Base-by-base conservation (phyloP, 352 stramenopile genomes). In the Phytophthora constricta region DNA sequence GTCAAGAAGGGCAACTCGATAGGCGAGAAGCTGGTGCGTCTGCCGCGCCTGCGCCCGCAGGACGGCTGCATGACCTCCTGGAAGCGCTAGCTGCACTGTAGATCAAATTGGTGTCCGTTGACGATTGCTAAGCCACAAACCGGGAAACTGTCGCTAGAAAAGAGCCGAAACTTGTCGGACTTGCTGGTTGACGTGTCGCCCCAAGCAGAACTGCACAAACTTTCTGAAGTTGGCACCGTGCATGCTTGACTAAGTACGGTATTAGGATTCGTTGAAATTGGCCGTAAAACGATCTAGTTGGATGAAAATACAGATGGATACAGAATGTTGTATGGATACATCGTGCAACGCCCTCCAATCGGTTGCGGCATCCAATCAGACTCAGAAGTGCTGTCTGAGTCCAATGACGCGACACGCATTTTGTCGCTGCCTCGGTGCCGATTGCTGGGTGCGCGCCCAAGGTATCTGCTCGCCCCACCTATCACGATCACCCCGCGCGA, bases 1-100 rank as follows among this genome's bases (percentile, higher is more conserved):
- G 70, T 95, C 11, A 93, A 93, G 66, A 95, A 93, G 53, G 89
- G 89, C 46, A 86, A 85, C 47, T 68, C 72, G 5, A 26, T 94
- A 17, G 87, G 87, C 42, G 58, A 89, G 62, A 85, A 78, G 47
- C 71, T 96, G 26, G 89, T 93, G 45, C 80, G 77, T 27, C 68
- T 87, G 41, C 86, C 87, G 55, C 74, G 68, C 27, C 61, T 95
- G 13, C 75, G 86, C 8, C 86, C 86, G 13, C 80, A 93, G 59
- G 81, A 95, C 31, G 86, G 86, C 20, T 96, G 81, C 58, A 85
- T 84, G 84, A 86, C 84, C n/a, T 67, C 75, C 28, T 92, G 80
- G 82, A 90, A 91, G 65, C 80, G 75, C 53, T 90, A 85, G 52
- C 31, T 11, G 1, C 13, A 37, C 7, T 37, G 31, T 11, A 37